Conservation (phyloP, 768 basidiomycete genomes). For the Agrocybe chaxingu region DNA sequence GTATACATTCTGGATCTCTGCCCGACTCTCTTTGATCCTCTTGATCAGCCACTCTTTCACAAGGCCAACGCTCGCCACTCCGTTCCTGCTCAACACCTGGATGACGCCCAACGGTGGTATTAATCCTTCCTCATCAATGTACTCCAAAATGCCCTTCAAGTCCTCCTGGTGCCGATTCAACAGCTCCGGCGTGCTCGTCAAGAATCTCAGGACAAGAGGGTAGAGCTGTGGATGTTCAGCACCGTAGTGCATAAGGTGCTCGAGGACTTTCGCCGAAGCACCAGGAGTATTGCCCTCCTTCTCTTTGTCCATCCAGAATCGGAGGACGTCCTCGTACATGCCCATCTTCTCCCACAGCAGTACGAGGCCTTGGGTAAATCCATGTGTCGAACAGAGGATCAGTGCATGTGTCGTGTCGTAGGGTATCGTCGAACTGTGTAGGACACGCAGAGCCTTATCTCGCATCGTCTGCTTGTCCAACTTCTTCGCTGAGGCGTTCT, state of each 20-base stretch:
- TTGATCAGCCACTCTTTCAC: conserved; percentile 88
- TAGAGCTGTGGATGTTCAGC: conserved; percentile 70
- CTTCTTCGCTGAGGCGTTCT: conserved; percentile 5
- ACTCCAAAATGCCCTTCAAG: conserved; percentile 65
- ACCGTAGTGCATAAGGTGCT: conserved; percentile 75
- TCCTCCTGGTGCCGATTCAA: conserved; percentile 70
- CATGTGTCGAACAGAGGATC: conserved; percentile 86
- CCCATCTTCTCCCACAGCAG: conserved; percentile 90
- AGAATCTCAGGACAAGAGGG: conserved; percentile 82
- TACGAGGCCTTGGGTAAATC: conserved; percentile 82
- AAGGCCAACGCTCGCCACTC: conserved; percentile 85
- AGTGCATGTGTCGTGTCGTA: conserved; percentile 91
- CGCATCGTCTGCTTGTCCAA: conserved; percentile 36
- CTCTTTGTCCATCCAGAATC: conserved; percentile 87
- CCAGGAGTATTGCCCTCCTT: conserved; percentile 30
- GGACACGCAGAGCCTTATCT: conserved; percentile 71
- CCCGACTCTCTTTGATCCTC: conserved; percentile 69
- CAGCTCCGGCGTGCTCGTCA: conserved; percentile 78
- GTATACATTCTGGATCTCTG: conserved; percentile 79
- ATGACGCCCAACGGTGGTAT: conserved; percentile 90
- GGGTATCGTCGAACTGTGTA: conserved; percentile 59
- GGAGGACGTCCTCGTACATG: conserved; percentile 93
- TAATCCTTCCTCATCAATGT: conserved; percentile 77
- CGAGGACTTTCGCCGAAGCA: conserved; percentile 61
- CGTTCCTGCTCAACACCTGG: conserved; percentile 84